A percentile compares a stretch with the other conserved stretches of the same genome.
Conservation (phyloP, 805 yeast genomes). For the Yarrowia divulgata region DNA sequence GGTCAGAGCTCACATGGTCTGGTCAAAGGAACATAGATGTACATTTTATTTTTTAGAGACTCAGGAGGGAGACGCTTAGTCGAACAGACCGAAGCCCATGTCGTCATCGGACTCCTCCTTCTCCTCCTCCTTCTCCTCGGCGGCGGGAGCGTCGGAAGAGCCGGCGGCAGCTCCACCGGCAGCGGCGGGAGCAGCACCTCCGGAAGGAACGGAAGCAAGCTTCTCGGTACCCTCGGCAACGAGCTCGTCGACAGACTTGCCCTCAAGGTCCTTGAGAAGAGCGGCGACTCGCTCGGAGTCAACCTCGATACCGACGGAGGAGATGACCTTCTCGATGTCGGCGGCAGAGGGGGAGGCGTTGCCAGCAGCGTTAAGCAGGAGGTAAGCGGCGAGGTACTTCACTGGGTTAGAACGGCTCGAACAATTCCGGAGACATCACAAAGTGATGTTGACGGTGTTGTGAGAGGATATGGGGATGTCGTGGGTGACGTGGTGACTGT, state of each 20-base stretch:
- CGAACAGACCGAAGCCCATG: conserved; percentile 87
- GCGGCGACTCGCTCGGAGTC: conserved; percentile 85
- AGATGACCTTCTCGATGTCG: conserved; percentile 86
- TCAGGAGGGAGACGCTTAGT: conserved; percentile 61
- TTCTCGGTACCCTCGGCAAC: conserved; percentile 94
- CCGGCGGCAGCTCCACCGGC: conserved; percentile 74
- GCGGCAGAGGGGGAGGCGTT: conserved; percentile 91
- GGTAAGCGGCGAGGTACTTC: conserved; percentile 99
- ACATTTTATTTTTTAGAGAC: conserved; percentile 31
- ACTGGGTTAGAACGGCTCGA: conserved; percentile 50
- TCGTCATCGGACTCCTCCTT: conserved; percentile 58
- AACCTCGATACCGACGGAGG: conserved; percentile 95
- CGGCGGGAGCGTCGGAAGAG: conserved; percentile 75
- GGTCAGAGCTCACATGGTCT: no score
- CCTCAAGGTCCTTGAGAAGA: conserved; percentile 86
- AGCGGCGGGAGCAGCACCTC: conserved; percentile 92
- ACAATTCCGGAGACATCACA: neutral
- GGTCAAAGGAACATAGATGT: conserved; percentile 4
- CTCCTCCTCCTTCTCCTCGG: conserved; percentile 72
- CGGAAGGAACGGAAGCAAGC: conserved; percentile 97
- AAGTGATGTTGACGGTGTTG: no score
- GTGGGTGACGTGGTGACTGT: no score
- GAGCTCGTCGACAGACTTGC: conserved; percentile 88
- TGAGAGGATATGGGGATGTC: no score
- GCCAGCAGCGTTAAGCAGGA: conserved; percentile 97